These are phyloP conservation scores for Pholiota conissans DNA, from an alignment of 768 basidiomycete species.

Conservation along the genomic window DNA sequence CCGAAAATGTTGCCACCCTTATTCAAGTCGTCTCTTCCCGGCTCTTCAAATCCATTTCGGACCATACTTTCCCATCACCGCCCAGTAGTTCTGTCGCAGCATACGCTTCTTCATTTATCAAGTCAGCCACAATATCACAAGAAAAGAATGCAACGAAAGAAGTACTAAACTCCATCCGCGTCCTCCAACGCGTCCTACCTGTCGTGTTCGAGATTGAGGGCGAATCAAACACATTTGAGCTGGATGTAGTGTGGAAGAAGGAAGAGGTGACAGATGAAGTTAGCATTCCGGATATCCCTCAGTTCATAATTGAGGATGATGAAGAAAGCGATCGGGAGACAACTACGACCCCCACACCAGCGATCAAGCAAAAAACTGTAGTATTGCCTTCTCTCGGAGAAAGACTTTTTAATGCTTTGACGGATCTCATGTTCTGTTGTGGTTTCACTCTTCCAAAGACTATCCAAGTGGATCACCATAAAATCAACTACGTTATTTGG, in stretches of 20 bases:
- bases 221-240: constrained; percentile 71
- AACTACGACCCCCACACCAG: constrained; percentile 11
- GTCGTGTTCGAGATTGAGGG: constrained; percentile 83
- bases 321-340: constrained; percentile 51
- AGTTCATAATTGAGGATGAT: constrained; percentile 92
- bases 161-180: constrained; percentile 88
- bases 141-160: constrained; percentile 79
- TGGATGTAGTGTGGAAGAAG: constrained; percentile 82
- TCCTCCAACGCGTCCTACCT: constrained; percentile 86
- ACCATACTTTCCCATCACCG: constrained; percentile 77
- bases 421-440: constrained; percentile 91
- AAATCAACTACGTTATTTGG: constrained; percentile 89
- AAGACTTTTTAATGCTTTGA: constrained; percentile 71
- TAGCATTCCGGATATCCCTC: constrained; percentile 34
- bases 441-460: constrained; percentile 87
- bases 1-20: constrained; percentile 85
- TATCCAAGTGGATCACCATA: constrained; percentile 76
- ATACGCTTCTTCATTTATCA: constrained; percentile 72
- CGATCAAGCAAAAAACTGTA: constrained; percentile 30
- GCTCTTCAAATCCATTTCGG: constrained; percentile 72
- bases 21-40: constrained; percentile 68
- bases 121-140: constrained; percentile 43
- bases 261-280: constrained; percentile 45
- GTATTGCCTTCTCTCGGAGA: constrained; percentile 78
- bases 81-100: constrained; percentile 57